Evolutionary conservation across 1,139 yeast genomes (phyloP), one percentile per base, ranked within the genome.

Genomic region (Candida gigantensis): DNA sequence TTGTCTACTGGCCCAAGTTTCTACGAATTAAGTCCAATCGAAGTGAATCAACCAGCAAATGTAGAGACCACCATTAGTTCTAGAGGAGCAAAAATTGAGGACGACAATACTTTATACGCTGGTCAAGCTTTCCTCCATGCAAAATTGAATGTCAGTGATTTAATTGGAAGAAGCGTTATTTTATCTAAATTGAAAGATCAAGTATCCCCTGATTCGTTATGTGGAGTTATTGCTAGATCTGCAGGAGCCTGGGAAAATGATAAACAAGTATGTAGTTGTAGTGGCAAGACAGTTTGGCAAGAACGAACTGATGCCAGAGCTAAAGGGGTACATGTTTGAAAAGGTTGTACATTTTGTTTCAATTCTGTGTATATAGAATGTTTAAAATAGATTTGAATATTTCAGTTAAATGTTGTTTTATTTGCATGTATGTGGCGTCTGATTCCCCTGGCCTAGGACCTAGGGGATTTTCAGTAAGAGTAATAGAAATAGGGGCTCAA

Each of bases 171-270:
- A 44, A 78, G 92, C 17, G 68, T 92, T 37, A 80, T 84, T 1
- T 75, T 90, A 33, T 72, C 81, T 15, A 58, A 62, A 19, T 58
- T 61, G 15, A 58, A 65, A 33, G 68, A 68, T 25, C 55, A 63
- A 30, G 66, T 72, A 2, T 49, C 66, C 28, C 39, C 57, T 4
- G 74, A 69, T 38, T 75, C 82, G 5, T 67, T 81, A 34, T 86
- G 79, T 34, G 97, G 97, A 16, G 95, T 92, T 19, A 79, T 92
- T 57, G 97, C 97, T 2, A 77, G 97, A 54, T 84, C 95, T 51
- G 97, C 98, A 1, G 98, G 98, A 9, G 85, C 81, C 12, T 92
- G 97, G 97, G 96, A 92, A 55, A 92, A 92, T 60, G 86, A 84
- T 52, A 92, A 92, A 61, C 81, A 82, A 46, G 95, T 92, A 1